phyloP scores from a whole-genome alignment of 2,329 filamentous ascomycete genomes.

The Ambrosiella beaveri region DNA sequence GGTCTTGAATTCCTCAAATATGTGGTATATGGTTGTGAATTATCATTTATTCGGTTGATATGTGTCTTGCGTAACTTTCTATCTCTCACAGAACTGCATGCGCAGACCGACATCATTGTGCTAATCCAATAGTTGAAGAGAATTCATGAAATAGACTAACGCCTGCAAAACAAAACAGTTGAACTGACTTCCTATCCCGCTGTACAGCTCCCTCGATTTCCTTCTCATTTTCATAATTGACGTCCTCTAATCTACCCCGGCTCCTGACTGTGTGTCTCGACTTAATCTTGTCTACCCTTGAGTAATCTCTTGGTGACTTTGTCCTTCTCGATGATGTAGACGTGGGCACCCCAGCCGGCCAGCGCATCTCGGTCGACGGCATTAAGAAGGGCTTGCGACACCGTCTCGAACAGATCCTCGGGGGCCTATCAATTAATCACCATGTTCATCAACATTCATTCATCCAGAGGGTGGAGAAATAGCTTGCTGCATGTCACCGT shows the following conservation, averaged over 20 bases:
- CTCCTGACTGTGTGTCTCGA: not conserved
- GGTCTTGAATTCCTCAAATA: not conserved
- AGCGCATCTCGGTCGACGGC: constrained; percentile 92
- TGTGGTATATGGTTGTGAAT: constrained; percentile 7
- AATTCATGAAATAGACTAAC: not conserved
- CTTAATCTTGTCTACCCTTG: constrained; percentile 88
- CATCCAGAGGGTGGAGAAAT: not conserved
- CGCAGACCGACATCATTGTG: not conserved
- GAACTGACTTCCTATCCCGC: not conserved
- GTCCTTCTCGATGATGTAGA: constrained; percentile 99
- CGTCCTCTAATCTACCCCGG: not conserved
- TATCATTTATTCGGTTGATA: constrained; percentile 10
- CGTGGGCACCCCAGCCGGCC: constrained; percentile 94
- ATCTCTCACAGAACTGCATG: too few species aligned
- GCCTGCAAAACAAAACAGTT: not conserved
- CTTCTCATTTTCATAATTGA: constrained; percentile 7
- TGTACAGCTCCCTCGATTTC: not conserved
- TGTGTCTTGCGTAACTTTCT: not conserved
- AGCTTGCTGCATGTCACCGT: not conserved
- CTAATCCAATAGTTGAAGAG: not conserved
- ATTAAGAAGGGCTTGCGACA: constrained; percentile 88
- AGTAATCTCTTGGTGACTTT: constrained; percentile 98
- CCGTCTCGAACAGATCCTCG: constrained; percentile 94
- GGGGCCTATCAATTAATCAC: constrained; percentile 39
- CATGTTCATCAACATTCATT: not conserved